Conservation (phyloP, 768 basidiomycete genomes). For the Mycena venus region DNA sequence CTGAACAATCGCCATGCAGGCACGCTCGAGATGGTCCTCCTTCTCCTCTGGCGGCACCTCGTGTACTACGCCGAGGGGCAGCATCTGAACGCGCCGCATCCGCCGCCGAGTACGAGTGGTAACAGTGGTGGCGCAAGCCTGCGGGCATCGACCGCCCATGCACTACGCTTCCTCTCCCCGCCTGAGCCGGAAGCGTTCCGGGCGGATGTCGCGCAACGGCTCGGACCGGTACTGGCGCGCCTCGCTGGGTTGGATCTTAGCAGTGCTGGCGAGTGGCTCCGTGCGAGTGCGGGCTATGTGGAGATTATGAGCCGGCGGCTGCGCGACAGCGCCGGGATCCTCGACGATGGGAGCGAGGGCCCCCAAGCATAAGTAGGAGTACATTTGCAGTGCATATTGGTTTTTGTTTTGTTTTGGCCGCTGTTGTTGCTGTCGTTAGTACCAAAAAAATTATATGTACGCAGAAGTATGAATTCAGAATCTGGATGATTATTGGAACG, state of each 20-base stretch:
- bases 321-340: conserved; percentile 72
- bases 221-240: conserved; percentile 68
- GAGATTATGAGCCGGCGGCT: conserved; percentile 82
- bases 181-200: conserved; percentile 72
- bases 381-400: background rate
- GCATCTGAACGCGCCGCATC: conserved; percentile 42
- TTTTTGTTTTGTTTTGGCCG: background rate
- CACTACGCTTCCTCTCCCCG: conserved; percentile 69
- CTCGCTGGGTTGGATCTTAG: conserved; percentile 68
- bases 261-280: conserved; percentile 66
- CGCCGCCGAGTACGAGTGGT: conserved; percentile 29
- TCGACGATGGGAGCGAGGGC: conserved; percentile 45
- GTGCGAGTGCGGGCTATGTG: conserved; percentile 77
- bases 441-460: conserved; percentile 3
- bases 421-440: background rate
- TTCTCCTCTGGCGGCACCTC: conserved; percentile 87
- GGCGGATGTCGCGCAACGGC: conserved; percentile 65
- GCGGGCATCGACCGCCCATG: conserved; percentile 56
- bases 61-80: conserved; percentile 68
- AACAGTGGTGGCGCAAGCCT: conserved; percentile 52
- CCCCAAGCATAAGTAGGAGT: conserved; percentile 1
- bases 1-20: conserved; percentile 54
- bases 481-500: background rate
- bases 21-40: conserved; percentile 81
- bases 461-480: background rate